A percentile compares a stretch with the other conserved stretches of the same genome.
These are phyloP conservation scores for Cercophora samala DNA, from an alignment of 495 filamentous ascomycete species.

Conservation along the genomic window DNA sequence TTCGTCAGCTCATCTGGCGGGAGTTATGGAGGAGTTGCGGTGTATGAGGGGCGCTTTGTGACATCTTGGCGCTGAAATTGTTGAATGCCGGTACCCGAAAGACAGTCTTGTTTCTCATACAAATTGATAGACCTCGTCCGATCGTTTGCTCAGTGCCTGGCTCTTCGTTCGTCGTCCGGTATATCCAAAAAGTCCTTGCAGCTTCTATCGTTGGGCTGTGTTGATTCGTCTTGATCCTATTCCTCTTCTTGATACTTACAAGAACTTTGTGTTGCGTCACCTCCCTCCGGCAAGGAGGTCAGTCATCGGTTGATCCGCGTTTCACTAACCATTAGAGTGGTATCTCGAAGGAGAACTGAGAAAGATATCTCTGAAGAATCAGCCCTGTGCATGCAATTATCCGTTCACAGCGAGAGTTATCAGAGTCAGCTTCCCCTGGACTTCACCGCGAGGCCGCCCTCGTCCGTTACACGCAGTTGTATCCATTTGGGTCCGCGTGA, in stretches of 20 bases:
- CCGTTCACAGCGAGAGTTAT: constrained; percentile 19
- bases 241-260: background rate
- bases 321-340: background rate
- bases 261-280: background rate
- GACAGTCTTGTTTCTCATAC: constrained; percentile 18
- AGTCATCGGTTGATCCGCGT: background rate
- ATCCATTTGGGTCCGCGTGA: background rate
- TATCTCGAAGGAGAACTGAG: background rate
- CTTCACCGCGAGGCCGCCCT: background rate
- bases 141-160: background rate
- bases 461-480: background rate
- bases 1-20: constrained; percentile 11
- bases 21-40: background rate
- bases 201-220: background rate
- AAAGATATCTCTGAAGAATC: background rate
- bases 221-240: background rate
- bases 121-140: constrained; percentile 10
- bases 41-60: background rate
- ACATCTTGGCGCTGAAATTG: background rate
- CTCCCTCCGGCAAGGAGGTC: background rate
- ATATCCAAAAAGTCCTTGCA: background rate
- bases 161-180: background rate
- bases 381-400: constrained; percentile 28
- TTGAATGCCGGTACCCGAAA: constrained; percentile 29
- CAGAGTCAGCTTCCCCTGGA: constrained; percentile 7